Evolutionary conservation across 306 rosid species (phyloP).

Genomic region (Gastrolobium villosum): DNA sequence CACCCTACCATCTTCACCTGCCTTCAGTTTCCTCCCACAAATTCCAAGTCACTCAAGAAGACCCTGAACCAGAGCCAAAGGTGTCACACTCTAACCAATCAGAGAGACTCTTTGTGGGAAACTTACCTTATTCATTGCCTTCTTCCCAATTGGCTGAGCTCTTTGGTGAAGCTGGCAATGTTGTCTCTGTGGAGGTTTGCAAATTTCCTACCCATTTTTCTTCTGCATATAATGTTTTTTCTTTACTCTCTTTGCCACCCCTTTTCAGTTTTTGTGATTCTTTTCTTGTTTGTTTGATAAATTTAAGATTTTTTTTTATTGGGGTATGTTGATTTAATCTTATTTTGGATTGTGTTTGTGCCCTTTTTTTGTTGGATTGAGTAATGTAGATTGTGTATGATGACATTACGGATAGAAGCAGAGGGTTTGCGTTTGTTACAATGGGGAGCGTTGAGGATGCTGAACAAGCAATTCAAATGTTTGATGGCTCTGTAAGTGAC

Average conservation of each 20-base stretch:
- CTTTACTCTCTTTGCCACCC: neutral
- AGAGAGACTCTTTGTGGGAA: slow-evolving; percentile 77
- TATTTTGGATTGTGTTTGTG: neutral
- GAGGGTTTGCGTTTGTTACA: slow-evolving; percentile 86
- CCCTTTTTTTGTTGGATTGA: neutral
- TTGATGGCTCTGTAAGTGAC: slow-evolving; percentile 75
- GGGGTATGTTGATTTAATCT: neutral
- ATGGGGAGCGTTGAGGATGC: slow-evolving; percentile 79
- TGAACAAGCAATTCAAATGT: slow-evolving; percentile 75
- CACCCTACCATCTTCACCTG: slow-evolving; percentile 41
- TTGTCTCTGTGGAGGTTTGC: slow-evolving; percentile 73
- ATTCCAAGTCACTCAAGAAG: slow-evolving; percentile 47
- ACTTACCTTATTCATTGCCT: slow-evolving; percentile 70
- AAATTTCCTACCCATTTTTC: neutral
- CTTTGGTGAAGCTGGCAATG: slow-evolving; percentile 70
- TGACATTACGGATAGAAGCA: slow-evolving; percentile 70
- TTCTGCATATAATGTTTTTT: too few species aligned
- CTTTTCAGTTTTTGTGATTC: neutral
- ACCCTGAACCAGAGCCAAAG: slow-evolving; percentile 46
- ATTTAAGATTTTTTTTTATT: neutral
- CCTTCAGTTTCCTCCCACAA: slow-evolving; percentile 54
- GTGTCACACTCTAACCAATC: slow-evolving; percentile 52
- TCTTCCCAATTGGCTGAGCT: slow-evolving; percentile 65
- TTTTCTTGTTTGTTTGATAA: slow-evolving; percentile 13
- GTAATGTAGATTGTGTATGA: slow-evolving; percentile 66